Percentiles rank a stretch among this genome's conserved stretches.
These are phyloP conservation scores for Emergomyces pasteurianus DNA, from an alignment of 2,329 filamentous ascomycete genomes.

Conservation along the genomic window DNA sequence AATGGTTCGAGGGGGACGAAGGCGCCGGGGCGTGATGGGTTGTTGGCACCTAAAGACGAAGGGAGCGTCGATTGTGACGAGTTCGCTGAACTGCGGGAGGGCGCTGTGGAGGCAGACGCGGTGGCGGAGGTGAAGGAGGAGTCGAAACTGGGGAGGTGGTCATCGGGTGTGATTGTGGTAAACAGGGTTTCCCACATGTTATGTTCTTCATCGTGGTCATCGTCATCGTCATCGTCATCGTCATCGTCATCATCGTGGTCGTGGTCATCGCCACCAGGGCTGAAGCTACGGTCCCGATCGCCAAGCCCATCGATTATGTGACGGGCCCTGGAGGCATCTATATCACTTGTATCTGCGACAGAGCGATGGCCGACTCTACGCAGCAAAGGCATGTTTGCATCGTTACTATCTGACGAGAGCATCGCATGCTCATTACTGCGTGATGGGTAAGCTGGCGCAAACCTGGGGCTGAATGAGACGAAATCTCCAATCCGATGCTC, in stretches of 20 bases:
- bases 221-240: not conserved
- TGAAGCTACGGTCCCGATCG: constrained; percentile 73
- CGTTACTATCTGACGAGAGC: constrained; percentile 10
- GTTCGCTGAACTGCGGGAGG: constrained; percentile 23
- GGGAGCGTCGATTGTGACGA: constrained; percentile 33
- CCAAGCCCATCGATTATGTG: constrained; percentile 60
- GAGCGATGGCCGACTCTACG: constrained; percentile 26
- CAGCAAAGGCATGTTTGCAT: constrained; percentile 17
- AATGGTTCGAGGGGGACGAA: constrained; percentile 6
- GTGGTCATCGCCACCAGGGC: constrained; percentile 33
- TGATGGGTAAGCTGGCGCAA: constrained; percentile 29
- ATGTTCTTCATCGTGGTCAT: constrained; percentile 36
- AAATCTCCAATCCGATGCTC: constrained; percentile 9
- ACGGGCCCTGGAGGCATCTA: constrained; percentile 12
- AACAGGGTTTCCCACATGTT: constrained; percentile 69
- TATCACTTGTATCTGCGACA: constrained; percentile 14
- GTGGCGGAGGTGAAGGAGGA: constrained; percentile 64
- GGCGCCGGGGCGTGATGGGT: constrained; percentile 8
- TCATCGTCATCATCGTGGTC: constrained; percentile 17
- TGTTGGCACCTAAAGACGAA: constrained; percentile 11
- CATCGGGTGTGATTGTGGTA: constrained; percentile 68
- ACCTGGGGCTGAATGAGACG: constrained; percentile 29
- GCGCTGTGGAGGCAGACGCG: constrained; percentile 19
- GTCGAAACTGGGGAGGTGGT: constrained; percentile 63
- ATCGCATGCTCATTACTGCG: not conserved